Evolutionary conservation across 495 filamentous ascomycete species (phyloP).

Genomic region (Aspergillus egyptiacus): DNA sequence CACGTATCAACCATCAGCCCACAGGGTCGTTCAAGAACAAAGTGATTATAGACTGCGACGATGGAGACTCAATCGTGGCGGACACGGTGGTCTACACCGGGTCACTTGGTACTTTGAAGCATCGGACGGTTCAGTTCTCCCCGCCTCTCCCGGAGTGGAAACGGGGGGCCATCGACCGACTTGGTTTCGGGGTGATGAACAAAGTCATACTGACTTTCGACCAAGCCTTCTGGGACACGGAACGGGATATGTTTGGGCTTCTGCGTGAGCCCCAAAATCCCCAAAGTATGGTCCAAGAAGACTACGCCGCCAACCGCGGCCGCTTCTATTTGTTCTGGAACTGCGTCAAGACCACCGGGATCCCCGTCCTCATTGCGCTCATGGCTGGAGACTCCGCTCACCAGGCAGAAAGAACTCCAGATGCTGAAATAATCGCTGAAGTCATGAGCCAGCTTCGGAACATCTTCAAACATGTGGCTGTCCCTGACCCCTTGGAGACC

Average conservation of each 20-base stretch:
- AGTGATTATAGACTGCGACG: constrained; percentile 66
- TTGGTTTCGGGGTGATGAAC: constrained; percentile 92
- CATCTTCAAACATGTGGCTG: constrained; percentile 53
- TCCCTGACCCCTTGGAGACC: constrained; percentile 76
- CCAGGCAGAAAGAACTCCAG: constrained; percentile 68
- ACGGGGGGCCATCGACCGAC: constrained; percentile 66
- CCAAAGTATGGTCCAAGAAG: constrained; percentile 52
- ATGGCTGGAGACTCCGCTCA: constrained; percentile 97
- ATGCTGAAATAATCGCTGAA: constrained; percentile 69
- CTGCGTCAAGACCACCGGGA: constrained; percentile 77
- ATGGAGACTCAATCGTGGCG: constrained; percentile 70
- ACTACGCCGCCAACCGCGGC: constrained; percentile 61
- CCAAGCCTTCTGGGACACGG: constrained; percentile 86
- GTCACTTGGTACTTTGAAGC: constrained; percentile 85
- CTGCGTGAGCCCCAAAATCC: constrained; percentile 60
- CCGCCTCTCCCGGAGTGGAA: constrained; percentile 87
- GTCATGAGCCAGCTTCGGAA: constrained; percentile 67
- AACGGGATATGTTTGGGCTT: constrained; percentile 89
- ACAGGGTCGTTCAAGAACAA: constrained; percentile 32
- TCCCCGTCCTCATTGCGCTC: constrained; percentile 80
- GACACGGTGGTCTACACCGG: constrained; percentile 85
- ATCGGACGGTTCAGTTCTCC: constrained; percentile 65
- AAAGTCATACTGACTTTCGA: constrained; percentile 92
- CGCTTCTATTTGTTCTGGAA: constrained; percentile 99
- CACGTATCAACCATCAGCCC: constrained; percentile 59